phyloP scores from a whole-genome alignment of 768 basidiomycete species.

The Trametes punicea region DNA sequence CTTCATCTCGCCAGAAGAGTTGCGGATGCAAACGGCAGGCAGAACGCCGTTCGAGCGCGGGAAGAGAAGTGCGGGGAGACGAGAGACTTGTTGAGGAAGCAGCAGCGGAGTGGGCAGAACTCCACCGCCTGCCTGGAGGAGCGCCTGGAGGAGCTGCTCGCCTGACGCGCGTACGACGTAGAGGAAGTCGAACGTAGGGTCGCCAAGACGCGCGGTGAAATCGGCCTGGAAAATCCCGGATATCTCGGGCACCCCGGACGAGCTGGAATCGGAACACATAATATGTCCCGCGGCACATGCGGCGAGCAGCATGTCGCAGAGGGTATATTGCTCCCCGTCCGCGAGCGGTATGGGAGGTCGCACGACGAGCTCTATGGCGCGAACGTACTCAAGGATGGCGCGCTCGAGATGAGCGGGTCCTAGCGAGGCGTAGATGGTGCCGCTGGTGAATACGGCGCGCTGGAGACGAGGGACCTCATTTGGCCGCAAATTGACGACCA shows the following conservation, averaged over 20 bases:
- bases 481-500: constrained; percentile 26
- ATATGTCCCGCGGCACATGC: constrained; percentile 36
- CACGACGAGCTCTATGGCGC: constrained; percentile 42
- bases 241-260: constrained; percentile 23
- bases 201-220: constrained; percentile 25
- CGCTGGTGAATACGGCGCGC: constrained; percentile 42
- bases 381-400: constrained; percentile 37
- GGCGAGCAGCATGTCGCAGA: constrained; percentile 40
- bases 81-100: constrained; percentile 38
- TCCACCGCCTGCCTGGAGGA: constrained; percentile 36
- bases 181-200: constrained; percentile 37
- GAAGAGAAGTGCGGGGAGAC: constrained; percentile 37
- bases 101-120: constrained; percentile 41
- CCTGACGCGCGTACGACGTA: constrained; percentile 34
- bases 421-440: constrained; percentile 34
- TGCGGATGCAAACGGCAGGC: constrained; percentile 32
- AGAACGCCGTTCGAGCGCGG: constrained; percentile 33
- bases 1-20: constrained; percentile 1
- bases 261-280: constrained; percentile 22
- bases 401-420: constrained; percentile 28
- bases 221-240: constrained; percentile 24
- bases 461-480: constrained; percentile 42
- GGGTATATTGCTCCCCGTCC: constrained; percentile 27
- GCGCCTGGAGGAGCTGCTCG: constrained; percentile 31
- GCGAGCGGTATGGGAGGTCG: constrained; percentile 27